Evolutionary conservation across 2,329 filamentous ascomycete species (phyloP).

Genomic region (Stachybotrys chartarum): DNA sequence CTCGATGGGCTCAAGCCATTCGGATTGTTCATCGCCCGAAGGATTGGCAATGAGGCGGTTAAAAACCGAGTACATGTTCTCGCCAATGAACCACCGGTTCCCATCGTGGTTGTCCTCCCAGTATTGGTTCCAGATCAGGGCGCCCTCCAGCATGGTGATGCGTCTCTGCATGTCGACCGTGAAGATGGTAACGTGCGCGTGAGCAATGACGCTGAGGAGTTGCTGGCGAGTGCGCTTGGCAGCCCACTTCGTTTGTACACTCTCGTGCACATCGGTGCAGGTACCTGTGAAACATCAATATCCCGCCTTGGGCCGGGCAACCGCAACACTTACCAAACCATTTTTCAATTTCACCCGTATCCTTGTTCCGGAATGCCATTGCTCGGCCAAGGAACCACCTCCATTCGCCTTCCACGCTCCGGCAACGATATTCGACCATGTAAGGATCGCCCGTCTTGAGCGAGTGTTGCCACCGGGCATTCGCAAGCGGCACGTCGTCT

Average conservation of each 20-base stretch:
- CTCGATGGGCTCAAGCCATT: constrained; percentile 53
- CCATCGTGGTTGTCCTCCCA: constrained; percentile 30
- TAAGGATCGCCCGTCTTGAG: constrained; percentile 63
- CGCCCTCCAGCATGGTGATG: constrained; percentile 65
- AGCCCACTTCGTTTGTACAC: constrained; percentile 59
- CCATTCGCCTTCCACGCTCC: constrained; percentile 60
- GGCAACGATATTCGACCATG: constrained; percentile 63
- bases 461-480: constrained; percentile 52
- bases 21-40: constrained; percentile 33
- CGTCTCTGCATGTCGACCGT: constrained; percentile 56
- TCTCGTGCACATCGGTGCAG: constrained; percentile 72
- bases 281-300: constrained; percentile 35
- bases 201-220: constrained; percentile 64
- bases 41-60: constrained; percentile 36
- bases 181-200: constrained; percentile 71
- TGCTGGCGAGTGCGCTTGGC: constrained; percentile 63
- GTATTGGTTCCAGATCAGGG: constrained; percentile 47
- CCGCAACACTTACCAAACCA: constrained; percentile 55
- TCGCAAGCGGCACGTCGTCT: constrained; percentile 56
- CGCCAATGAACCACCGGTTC: constrained; percentile 47
- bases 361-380: constrained; percentile 57
- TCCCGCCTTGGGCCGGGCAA: neutral
- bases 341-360: constrained; percentile 62
- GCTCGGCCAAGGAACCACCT: constrained; percentile 74
- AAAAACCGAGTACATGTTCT: constrained; percentile 60